These are phyloP conservation scores for Globisporangium recalcitrans DNA, from an alignment of 352 stramenopile genomes.

Conservation along the genomic window DNA sequence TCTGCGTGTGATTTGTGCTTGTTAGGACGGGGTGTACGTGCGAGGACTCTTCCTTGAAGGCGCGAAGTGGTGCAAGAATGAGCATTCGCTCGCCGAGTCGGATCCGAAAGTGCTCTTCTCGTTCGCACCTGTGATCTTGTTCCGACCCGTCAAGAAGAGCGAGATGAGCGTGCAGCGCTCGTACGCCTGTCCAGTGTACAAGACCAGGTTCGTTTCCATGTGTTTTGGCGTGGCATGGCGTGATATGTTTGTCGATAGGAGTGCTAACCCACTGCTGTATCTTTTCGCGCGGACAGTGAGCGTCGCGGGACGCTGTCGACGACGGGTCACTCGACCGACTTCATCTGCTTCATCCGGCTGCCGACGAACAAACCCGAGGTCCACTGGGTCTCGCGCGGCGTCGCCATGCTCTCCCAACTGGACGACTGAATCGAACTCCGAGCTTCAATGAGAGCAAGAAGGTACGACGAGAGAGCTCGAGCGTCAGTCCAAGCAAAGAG, in stretches of 20 bases:
- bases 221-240: not conserved
- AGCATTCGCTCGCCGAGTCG: conserved; percentile 67
- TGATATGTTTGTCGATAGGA: not conserved
- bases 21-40: conserved; percentile 82
- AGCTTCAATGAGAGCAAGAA: not conserved
- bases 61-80: conserved; percentile 78
- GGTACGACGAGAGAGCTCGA: not conserved
- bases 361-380: conserved; percentile 67
- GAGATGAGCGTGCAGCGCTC: conserved; percentile 57
- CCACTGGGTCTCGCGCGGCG: conserved; percentile 92
- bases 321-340: conserved; percentile 94
- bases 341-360: conserved; percentile 91
- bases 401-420: conserved; percentile 91
- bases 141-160: conserved; percentile 71
- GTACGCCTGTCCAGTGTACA: conserved; percentile 94
- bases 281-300: conserved; percentile 37
- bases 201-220: conserved; percentile 60
- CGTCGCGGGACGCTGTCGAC: conserved; percentile 88
- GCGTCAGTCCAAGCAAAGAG: not conserved
- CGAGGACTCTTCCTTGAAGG: conserved; percentile 88
- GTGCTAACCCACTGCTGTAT: not conserved
- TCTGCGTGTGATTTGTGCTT: conserved; percentile 1
- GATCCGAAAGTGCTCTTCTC: conserved; percentile 89
- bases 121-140: conserved; percentile 75
- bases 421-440: conserved; percentile 54